Base-by-base conservation (phyloP, 1,139 yeast genomes). In the Sugiyamaella sp. region DNA sequence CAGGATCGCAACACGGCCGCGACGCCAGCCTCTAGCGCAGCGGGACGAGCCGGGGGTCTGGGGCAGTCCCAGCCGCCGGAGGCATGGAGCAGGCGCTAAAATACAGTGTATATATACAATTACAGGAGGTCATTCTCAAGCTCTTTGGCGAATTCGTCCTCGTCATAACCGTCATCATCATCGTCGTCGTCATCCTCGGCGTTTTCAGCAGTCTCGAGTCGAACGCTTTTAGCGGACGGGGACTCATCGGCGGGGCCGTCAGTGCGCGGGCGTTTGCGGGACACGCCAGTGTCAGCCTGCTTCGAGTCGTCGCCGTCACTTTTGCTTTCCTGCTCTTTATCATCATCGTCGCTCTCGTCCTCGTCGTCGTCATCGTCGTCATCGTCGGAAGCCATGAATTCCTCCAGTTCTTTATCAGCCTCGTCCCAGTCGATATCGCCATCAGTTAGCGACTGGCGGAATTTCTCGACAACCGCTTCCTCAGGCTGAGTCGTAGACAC, bases 61-160 rank as follows among this genome's bases (percentile, higher is more conserved):
- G 43, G 43, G 43, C 43, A 39, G 43, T 27, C 43, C 35, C 43
- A 24, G 43, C 43, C 43, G 29, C 43, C 43, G 24, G 29, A 39
- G 25, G 29, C 43, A 19, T 9, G 12, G 2, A 17, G 45, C 32
- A 12, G 10, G 5, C 22, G 39, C 39, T 29, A 46, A 24, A 49
- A 14, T 38, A 29, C 21, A 32, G 24, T 21, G 25, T 33, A 27
- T 22, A 49, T 37, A 49, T 10, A 22, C 6, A 33, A 32, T 54
- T 60, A 66, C 60, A 63, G 52, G 37, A 66, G 49, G 46, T 63
- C 70, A 35, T 62, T 57, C 39, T 66, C 70, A 19, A 75, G 65
- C 57, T 75, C 78, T 29, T 71, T 73, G 49, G 75, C 77, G 43
- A 74, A 60, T 37, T 66, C 75, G n/a, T 72, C 72, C n/a, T 65